Conservation (phyloP, 345 rosid species). For the Trapa bicornis region DNA sequence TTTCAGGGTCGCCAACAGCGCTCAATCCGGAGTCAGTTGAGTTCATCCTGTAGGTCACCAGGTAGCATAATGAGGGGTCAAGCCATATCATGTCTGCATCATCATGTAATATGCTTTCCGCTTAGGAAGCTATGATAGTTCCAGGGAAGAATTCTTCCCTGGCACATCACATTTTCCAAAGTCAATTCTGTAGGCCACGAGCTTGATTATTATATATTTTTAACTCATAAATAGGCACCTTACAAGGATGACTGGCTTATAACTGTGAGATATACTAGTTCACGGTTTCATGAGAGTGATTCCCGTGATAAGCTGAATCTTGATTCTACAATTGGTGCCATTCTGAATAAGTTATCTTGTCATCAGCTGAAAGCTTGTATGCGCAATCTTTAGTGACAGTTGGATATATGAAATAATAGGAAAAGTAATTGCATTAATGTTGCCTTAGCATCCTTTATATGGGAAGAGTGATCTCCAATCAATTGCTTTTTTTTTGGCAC, state of each 20-base stretch:
- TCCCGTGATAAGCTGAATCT: no score
- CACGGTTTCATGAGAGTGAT: no score
- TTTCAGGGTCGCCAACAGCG: slow-evolving; percentile 49
- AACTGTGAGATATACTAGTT: not conserved
- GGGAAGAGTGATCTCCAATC: no score
- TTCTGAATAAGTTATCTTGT: not conserved
- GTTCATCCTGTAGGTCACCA: slow-evolving; percentile 37
- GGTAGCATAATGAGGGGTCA: slow-evolving; percentile 22
- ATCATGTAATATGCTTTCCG: not conserved
- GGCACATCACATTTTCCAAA: no score
- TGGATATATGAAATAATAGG: no score
- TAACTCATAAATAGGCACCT: not conserved
- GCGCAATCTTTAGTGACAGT: not conserved
- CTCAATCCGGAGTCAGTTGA: slow-evolving; percentile 29
- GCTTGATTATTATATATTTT: no score
- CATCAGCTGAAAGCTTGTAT: not conserved
- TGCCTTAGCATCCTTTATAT: no score
- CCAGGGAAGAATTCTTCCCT: not conserved
- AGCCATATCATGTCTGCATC: not conserved
- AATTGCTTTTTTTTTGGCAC: no score
- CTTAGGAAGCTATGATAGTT: not conserved
- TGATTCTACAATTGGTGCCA: not conserved
- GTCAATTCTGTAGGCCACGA: no score
- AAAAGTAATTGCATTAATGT: no score
- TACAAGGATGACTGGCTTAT: not conserved